Evolutionary conservation across 1,284 basidiomycete species (phyloP).

Genomic region (Trichosporon sp.): DNA sequence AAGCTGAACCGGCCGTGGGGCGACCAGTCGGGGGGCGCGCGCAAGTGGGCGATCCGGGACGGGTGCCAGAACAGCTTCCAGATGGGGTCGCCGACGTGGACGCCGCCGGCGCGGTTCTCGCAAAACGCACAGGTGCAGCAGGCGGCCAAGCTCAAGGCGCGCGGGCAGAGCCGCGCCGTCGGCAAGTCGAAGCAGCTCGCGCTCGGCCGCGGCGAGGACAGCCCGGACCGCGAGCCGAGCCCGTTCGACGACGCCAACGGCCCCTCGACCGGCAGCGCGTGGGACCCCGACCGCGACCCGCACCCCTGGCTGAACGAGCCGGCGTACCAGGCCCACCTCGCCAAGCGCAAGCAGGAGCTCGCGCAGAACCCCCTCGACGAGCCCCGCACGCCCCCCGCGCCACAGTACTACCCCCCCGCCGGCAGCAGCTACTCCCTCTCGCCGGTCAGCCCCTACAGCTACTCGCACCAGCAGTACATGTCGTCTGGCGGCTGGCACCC

Average conservation of each 20-base stretch:
- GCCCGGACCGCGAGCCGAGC: not conserved
- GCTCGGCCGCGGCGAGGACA: conserved; percentile 23
- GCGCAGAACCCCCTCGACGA: not conserved
- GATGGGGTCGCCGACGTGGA: not conserved
- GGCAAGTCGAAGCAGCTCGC: conserved; percentile 31
- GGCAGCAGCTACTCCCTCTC: not conserved
- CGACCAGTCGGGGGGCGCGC: conserved; percentile 47
- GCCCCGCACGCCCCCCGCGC: not conserved
- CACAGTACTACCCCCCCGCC: not conserved
- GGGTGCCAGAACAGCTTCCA: conserved; percentile 47
- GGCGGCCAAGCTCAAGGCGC: not conserved
- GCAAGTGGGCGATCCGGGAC: conserved; percentile 49
- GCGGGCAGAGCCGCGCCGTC: not conserved
- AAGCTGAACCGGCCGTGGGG: conserved; percentile 48
- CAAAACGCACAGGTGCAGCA: not conserved
- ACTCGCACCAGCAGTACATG: not conserved
- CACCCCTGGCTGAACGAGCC: conserved; percentile 10
- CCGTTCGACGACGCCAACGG: not conserved
- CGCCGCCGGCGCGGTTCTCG: not conserved
- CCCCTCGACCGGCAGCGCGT: conserved; percentile 16
- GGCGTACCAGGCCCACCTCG: not conserved
- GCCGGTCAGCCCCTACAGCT: not conserved
- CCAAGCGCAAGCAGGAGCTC: not conserved
- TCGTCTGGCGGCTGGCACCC: not conserved
- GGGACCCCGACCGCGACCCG: conserved; percentile 13